A percentile compares a stretch with the other conserved stretches of the same genome.
phyloP scores from a whole-genome alignment of 108 stramenopile species.

The Craspedostauros australis region DNA sequence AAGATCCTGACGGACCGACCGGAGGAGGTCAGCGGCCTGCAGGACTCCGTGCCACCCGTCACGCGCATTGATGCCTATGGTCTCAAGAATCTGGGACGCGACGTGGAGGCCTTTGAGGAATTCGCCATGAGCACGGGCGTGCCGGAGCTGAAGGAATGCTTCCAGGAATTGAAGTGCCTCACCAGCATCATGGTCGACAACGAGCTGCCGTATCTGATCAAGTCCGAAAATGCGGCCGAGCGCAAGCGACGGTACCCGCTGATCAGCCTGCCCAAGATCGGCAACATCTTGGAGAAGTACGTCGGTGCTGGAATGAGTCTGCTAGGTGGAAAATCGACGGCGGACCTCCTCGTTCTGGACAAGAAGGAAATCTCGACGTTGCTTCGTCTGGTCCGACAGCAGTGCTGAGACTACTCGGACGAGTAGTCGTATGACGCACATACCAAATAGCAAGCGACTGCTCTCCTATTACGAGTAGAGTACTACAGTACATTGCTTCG shows the following conservation, averaged over 20 bases:
- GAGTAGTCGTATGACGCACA: too few relatives aligned
- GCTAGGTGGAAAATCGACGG: constrained; percentile 25
- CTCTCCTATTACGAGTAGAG: too few relatives aligned
- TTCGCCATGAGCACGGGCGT: constrained; percentile 79
- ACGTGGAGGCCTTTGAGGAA: constrained; percentile 73
- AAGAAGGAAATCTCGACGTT: constrained; percentile 81
- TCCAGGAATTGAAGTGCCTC: constrained; percentile 76
- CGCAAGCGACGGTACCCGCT: constrained; percentile 82
- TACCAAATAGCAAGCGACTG: too few relatives aligned
- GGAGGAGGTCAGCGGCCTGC: constrained; percentile 47
- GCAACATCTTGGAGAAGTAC: constrained; percentile 53
- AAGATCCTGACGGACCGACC: constrained; percentile 57
- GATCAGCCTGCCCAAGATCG: constrained; percentile 75
- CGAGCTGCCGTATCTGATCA: constrained; percentile 65
- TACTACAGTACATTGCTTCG: too few relatives aligned
- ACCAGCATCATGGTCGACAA: constrained; percentile 71
- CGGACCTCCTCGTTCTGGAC: constrained; percentile 70
- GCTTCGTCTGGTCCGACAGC: constrained; percentile 57
- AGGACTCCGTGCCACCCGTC: too few relatives aligned
- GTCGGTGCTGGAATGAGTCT: constrained; percentile 37
- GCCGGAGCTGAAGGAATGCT: constrained; percentile 81
- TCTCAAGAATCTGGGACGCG: constrained; percentile 67
- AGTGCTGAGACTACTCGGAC: too few relatives aligned
- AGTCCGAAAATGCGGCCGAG: constrained; percentile 54
- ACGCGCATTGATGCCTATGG: constrained; percentile 83